phyloP scores from a whole-genome alignment of 2,329 filamentous ascomycete species.

The Berkeleyomyces basicola region DNA sequence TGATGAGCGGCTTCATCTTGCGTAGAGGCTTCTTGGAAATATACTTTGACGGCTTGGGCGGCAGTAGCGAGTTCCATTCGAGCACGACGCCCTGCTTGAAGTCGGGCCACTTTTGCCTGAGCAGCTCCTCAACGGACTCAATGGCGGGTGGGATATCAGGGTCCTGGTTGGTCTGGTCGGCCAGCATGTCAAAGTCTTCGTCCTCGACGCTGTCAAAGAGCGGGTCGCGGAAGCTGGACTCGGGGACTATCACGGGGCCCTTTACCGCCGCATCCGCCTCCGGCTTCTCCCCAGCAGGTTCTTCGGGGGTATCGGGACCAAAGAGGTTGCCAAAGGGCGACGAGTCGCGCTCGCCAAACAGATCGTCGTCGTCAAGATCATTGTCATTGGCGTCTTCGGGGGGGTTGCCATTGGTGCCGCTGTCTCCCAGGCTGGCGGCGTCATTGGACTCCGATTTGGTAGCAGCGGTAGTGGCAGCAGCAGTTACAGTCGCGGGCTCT shows the following conservation, averaged over 20 bases:
- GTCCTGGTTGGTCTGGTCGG: constrained; percentile 40
- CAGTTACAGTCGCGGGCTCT: constrained; percentile 33
- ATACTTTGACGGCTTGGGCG: constrained; percentile 62
- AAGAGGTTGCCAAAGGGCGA: constrained; percentile 31
- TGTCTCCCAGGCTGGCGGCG: constrained; percentile 30
- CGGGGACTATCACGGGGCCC: constrained; percentile 10
- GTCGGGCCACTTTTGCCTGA: constrained; percentile 65
- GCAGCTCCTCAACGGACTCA: constrained; percentile 56
- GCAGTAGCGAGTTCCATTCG: constrained; percentile 68
- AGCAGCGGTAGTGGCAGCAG: not conserved
- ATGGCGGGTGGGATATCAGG: constrained; percentile 49
- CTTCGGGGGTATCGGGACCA: constrained; percentile 28
- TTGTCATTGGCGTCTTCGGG: constrained; percentile 23
- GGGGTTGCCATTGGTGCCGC: constrained; percentile 38
- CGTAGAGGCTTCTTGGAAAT: constrained; percentile 64
- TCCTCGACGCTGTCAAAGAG: constrained; percentile 24
- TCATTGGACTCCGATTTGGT: not conserved
- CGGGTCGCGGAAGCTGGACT: constrained; percentile 13
- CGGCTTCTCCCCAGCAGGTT: constrained; percentile 19
- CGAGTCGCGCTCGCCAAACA: constrained; percentile 47
- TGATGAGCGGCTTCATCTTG: constrained; percentile 64
- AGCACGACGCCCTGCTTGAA: constrained; percentile 63
- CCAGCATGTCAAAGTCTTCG: constrained; percentile 25
- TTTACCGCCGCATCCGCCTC: not conserved
- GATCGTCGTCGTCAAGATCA: constrained; percentile 45